Conservation (phyloP, 2,329 filamentous ascomycete genomes). For the Aschersonia sp. region DNA sequence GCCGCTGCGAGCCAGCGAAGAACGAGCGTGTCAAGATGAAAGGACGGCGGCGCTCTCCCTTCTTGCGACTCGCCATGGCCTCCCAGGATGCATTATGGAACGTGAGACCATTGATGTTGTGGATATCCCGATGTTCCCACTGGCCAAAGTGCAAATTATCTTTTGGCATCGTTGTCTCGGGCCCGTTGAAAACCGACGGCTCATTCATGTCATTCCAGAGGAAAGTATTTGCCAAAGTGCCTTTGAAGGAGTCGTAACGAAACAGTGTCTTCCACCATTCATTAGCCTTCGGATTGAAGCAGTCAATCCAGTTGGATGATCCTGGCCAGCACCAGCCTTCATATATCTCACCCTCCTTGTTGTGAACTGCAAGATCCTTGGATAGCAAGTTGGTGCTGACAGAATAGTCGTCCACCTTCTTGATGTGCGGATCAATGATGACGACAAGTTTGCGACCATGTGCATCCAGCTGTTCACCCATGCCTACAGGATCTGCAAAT, state of each 20-base stretch:
- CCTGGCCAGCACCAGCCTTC: slow-evolving; percentile 99
- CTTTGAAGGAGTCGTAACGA: slow-evolving; percentile 77
- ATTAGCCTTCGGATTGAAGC: slow-evolving; percentile 82
- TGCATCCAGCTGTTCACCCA: slow-evolving; percentile 76
- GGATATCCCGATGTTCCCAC: slow-evolving; percentile 95
- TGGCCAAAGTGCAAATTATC: slow-evolving; percentile 84
- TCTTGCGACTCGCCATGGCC: slow-evolving; percentile 70
- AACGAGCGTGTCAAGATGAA: slow-evolving; percentile 91
- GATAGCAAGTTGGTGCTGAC: slow-evolving; percentile 71
- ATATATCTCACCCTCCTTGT: slow-evolving; percentile 79
- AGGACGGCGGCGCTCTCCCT: slow-evolving; percentile 70
- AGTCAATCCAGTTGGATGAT: slow-evolving; percentile 90
- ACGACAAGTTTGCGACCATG: slow-evolving; percentile 81
- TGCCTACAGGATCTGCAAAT: slow-evolving; percentile 72
- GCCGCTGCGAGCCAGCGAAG: slow-evolving; percentile 77
- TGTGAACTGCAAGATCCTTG: slow-evolving; percentile 70
- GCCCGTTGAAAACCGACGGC: slow-evolving; percentile 95
- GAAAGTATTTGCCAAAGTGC: slow-evolving; percentile 73
- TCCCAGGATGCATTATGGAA: slow-evolving; percentile 90
- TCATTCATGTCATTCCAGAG: slow-evolving; percentile 99
- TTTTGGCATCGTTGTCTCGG: slow-evolving; percentile 97
- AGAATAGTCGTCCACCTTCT: slow-evolving; percentile 67
- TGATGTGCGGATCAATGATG: slow-evolving; percentile 96
- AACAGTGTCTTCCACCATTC: slow-evolving; percentile 88
- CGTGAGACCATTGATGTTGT: slow-evolving; percentile 91